Conservation (phyloP, 768 basidiomycete species). For the Pisolithus tinctorius region DNA sequence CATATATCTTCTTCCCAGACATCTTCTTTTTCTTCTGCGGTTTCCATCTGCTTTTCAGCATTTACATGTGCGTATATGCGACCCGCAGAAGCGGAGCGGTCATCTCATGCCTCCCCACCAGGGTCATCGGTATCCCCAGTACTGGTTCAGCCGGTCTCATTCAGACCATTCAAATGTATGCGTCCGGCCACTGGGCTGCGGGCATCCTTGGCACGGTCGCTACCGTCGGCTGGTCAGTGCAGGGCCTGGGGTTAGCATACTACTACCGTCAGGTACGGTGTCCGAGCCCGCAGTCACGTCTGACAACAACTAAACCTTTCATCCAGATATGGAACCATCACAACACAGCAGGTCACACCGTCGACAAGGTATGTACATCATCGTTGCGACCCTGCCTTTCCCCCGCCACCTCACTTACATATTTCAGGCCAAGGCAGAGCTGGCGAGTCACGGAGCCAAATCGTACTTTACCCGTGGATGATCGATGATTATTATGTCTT, state of each 20-base stretch:
- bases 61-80: conserved; percentile 69
- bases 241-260: conserved; percentile 74
- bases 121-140: conserved; percentile 92
- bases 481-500: conserved; percentile 12
- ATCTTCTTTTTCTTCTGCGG: conserved; percentile 96
- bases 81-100: conserved; percentile 19
- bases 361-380: conserved; percentile 61
- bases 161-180: conserved; percentile 81
- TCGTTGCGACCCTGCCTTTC: not conserved
- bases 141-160: conserved; percentile 95
- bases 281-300: conserved; percentile 7
- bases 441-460: conserved; percentile 79
- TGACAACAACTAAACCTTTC: conserved; percentile 4
- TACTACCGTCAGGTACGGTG: conserved; percentile 68
- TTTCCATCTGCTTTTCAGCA: conserved; percentile 87
- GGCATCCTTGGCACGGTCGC: conserved; percentile 77
- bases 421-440: conserved; percentile 70
- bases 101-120: conserved; percentile 24
- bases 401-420: conserved; percentile 7
- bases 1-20: conserved; percentile 43
- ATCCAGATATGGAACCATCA: conserved; percentile 70
- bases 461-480: conserved; percentile 83
- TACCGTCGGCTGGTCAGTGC: conserved; percentile 81
- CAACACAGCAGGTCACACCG: conserved; percentile 77
- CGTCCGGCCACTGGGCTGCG: conserved; percentile 63